These are phyloP conservation scores for Penicillium sp. DNA, from an alignment of 2,329 filamentous ascomycete species.

Conservation along the genomic window DNA sequence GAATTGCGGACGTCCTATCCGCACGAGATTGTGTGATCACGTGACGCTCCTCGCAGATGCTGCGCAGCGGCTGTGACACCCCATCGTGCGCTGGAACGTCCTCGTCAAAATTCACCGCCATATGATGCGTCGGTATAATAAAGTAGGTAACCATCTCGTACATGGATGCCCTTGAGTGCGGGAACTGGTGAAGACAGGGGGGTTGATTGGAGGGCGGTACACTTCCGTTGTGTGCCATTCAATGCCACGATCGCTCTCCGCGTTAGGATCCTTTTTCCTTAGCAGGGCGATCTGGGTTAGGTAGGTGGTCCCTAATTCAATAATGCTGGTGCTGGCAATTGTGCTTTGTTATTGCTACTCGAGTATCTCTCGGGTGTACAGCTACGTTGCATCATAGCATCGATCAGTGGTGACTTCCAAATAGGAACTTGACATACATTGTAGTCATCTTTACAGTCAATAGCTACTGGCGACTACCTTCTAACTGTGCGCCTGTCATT, in stretches of 20 bases:
- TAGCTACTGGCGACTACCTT: too few relatives aligned
- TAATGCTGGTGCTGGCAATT: neutral
- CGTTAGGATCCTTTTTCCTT: constrained; percentile 3
- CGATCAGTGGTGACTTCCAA: too few relatives aligned
- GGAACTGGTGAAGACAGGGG: neutral
- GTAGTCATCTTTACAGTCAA: too few relatives aligned
- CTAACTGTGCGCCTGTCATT: neutral
- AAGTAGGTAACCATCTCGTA: neutral
- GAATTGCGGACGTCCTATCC: neutral
- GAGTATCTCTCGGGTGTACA: too few relatives aligned
- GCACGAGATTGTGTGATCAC: neutral
- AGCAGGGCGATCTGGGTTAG: neutral
- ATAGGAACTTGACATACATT: too few relatives aligned
- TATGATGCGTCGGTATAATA: constrained; percentile 30
- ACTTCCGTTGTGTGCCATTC: neutral
- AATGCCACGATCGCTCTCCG: neutral
- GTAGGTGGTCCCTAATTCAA: neutral
- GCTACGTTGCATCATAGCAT: too few relatives aligned
- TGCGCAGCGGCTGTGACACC: constrained; percentile 10
- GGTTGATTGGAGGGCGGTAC: neutral
- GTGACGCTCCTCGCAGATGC: neutral
- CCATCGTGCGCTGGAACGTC: constrained; percentile 9
- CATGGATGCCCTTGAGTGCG: neutral
- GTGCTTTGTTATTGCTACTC: too few relatives aligned
- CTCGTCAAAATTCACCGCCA: constrained; percentile 31